Evolutionary conservation across 768 basidiomycete genomes (phyloP), one percentile per base, ranked within the genome.

Genomic region (Agaricus sinodeliciosus): DNA sequence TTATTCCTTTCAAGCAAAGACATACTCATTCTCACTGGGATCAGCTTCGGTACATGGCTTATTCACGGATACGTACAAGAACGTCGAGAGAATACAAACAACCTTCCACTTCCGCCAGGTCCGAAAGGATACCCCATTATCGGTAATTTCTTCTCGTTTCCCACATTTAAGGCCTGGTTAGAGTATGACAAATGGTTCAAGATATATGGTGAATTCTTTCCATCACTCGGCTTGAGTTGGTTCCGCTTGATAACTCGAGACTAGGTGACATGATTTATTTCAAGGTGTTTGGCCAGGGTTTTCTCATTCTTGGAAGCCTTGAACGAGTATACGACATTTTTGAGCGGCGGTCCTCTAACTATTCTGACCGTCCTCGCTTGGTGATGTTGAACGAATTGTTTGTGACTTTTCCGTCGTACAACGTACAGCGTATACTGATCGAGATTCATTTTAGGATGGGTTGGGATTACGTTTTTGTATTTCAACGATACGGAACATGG

Each of bases 211-310:
- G 27, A 28, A 8, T 28, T n/a, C 7, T 28, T n/a, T 12, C 22
- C 8, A 31, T 31, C 31, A 22, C 11, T 8, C 11, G 22, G 1
- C 4, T 27, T 44, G 12, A 44, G 12, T 1, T 44, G 11, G 22
- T 22, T 12, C 13, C 25, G 4, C 9, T 5, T 26, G 25, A 4
- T 13, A 26, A n/a, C 3, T n/a, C 27, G 4, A 22, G 25, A 8
- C 15, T 16, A 58, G 57, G 57, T 9, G 55, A 58, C 37, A 43
- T 58, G 22, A 40, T 56, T 13, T 58, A 58, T 37, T 27, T 58
- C 35, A 48, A 58, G 6, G 51, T 48, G 9, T 28, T 58, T 16
- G 57, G 54, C 3, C 57, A 58, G 27, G 40, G 40, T 12, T 34
- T 58, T 19, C 41, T 58, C 12, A 31, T 58, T 25, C 41, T 58